Evolutionary conservation across 768 basidiomycete species (phyloP), one percentile per base, ranked within the genome.

Genomic region (Bullera alba): DNA sequence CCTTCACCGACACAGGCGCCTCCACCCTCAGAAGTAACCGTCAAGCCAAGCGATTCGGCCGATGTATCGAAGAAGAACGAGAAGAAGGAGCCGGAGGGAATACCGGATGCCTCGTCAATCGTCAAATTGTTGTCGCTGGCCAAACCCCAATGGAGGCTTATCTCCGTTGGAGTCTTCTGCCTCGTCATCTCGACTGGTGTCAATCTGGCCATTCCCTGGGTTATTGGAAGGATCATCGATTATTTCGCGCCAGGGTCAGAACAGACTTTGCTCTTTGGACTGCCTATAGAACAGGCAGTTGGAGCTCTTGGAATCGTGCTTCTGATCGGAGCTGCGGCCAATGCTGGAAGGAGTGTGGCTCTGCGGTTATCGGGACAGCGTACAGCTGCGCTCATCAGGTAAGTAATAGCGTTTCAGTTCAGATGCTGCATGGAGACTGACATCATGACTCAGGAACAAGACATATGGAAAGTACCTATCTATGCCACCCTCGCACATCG

Each of bases 181-280:
- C 51, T 68, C 6, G 46, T 50, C n/a, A 49, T 68, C 16, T 61
- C 61, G 8, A 68, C 66, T 5, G 66, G 51, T 43, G 59, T 63
- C 27, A 65, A 63, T 42, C 48, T 68, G 10, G 54, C 58, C 10
- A 60, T 63, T 21, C 66, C 66, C 17, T 68, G 61, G 60, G 56
- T 54, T 3, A 65, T 65, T 32, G 66, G 66, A 42, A 48, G 66
- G 38, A 68, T 68, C 32, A 68, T 68, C 43, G 66, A 68, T 50
- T 68, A 60, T 59, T 68, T 68, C 37, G 55, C 63, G 10, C 66
- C 66, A 35, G 66, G 63, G 8, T 61, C 58, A n/a, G 60, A 65
- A 34, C 61, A 60, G 4, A 68, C 66, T 1, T 21, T 55, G 36
- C 48, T 68, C 2, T 59, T 68, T 29, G 66, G 63, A 16, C 32